Conservation (phyloP, 75 land plant species). For the Cunninghamia lanceolata region DNA sequence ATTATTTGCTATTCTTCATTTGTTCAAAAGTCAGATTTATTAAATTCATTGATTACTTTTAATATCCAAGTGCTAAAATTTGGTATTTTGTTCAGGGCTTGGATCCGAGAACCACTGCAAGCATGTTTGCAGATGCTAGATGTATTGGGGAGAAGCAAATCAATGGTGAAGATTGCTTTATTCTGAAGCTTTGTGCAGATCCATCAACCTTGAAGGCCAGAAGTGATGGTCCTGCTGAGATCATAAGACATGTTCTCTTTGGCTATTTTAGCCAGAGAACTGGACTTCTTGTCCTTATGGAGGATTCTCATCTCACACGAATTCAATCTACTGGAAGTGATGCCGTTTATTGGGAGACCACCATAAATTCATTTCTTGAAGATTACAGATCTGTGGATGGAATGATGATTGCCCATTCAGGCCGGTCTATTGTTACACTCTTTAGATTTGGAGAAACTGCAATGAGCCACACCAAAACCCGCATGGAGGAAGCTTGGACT, state of each 20-base stretch:
- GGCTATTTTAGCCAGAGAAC: constrained; percentile 85
- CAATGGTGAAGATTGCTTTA: constrained; percentile 76
- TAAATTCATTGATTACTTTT: background rate
- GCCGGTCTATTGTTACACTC: constrained; percentile 62
- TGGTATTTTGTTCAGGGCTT: constrained; percentile 50
- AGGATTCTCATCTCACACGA: constrained; percentile 75
- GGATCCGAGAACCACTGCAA: constrained; percentile 71
- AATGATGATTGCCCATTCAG: constrained; percentile 68
- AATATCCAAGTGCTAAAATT: background rate
- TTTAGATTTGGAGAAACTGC: constrained; percentile 74
- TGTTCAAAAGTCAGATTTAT: background rate
- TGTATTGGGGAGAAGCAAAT: constrained; percentile 78
- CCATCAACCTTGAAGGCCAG: constrained; percentile 56
- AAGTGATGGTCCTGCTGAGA: constrained; percentile 78
- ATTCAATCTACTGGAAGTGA: constrained; percentile 56
- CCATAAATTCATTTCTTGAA: constrained; percentile 60
- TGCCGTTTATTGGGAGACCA: constrained; percentile 77
- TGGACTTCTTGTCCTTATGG: constrained; percentile 67
- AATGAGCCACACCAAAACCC: constrained; percentile 68
- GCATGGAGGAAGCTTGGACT: constrained; percentile 77
- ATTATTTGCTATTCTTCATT: background rate
- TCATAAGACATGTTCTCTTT: constrained; percentile 69
- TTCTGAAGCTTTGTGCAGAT: constrained; percentile 66
- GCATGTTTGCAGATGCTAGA: constrained; percentile 61
- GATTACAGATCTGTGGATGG: constrained; percentile 76